phyloP scores from a whole-genome alignment of 2,329 filamentous ascomycete genomes.

The Acephala macrosclerotiorum region DNA sequence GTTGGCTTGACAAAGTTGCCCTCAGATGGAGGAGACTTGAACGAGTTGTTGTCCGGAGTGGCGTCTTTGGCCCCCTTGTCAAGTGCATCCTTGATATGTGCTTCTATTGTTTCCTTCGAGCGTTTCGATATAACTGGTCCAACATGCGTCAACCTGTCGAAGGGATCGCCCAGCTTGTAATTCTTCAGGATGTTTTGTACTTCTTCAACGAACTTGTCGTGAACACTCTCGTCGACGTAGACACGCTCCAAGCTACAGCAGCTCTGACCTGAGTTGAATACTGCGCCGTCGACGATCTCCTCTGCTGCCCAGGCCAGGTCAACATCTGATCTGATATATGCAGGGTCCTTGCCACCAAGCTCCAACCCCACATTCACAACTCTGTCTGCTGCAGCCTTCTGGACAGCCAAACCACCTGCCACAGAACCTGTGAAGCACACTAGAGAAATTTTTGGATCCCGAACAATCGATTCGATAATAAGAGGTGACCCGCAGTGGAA shows the following conservation, averaged over 20 bases:
- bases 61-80: conserved; percentile 83
- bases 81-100: conserved; percentile 83
- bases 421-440: conserved; percentile 96
- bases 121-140: conserved; percentile 88
- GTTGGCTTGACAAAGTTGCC: conserved; percentile 92
- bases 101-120: conserved; percentile 77
- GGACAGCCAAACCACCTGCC: conserved; percentile 83
- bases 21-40: conserved; percentile 73
- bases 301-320: conserved; percentile 90
- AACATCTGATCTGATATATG: conserved; percentile 86
- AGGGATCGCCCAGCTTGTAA: conserved; percentile 90
- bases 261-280: conserved; percentile 99
- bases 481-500: conserved; percentile 86
- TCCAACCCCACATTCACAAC: conserved; percentile 89
- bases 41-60: conserved; percentile 83
- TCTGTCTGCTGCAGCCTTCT: conserved; percentile 83
- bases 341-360: conserved; percentile 93
- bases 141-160: conserved; percentile 79
- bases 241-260: conserved; percentile 93
- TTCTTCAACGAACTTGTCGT: conserved; percentile 82
- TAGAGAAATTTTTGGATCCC: conserved; percentile 77
- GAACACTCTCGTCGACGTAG: conserved; percentile 85
- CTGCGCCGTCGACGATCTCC: conserved; percentile 93
- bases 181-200: conserved; percentile 80
- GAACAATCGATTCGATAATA: conserved; percentile 80